phyloP scores from a whole-genome alignment of 192 early-diverging fungal genomes.

The Coemansia sp. region DNA sequence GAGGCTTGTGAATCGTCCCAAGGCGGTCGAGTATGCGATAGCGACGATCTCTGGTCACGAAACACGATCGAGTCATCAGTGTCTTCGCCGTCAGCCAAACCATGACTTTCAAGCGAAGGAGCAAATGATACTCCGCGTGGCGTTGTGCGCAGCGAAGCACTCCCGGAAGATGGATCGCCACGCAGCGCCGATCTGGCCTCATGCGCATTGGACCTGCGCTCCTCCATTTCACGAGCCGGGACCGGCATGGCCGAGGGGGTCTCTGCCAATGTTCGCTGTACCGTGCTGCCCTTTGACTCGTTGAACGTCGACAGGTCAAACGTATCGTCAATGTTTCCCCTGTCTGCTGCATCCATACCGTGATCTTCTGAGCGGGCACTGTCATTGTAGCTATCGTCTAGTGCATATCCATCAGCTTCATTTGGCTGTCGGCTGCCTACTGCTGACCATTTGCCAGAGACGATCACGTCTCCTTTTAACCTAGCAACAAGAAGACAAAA shows the following conservation, averaged over 20 bases:
- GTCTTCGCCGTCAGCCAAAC: not conserved
- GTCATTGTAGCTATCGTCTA: too few species aligned
- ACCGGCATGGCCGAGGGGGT: not conserved
- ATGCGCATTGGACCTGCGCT: not conserved
- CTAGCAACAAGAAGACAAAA: conserved; percentile 12
- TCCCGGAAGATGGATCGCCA: too few species aligned
- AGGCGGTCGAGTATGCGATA: conserved; percentile 4
- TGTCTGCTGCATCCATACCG: not conserved
- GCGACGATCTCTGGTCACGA: conserved; percentile 2
- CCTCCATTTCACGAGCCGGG: conserved; percentile 10
- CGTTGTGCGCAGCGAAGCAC: not conserved
- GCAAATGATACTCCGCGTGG: conserved; percentile 7
- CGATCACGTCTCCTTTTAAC: conserved; percentile 35
- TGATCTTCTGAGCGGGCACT: too few species aligned
- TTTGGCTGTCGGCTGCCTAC: conserved; percentile 6
- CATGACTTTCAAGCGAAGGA: not conserved
- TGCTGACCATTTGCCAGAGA: conserved; percentile 39
- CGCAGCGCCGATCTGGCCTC: not conserved
- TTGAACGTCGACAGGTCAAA: conserved; percentile 32
- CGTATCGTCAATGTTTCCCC: conserved; percentile 16
- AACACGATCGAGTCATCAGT: conserved; percentile 14
- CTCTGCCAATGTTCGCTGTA: not conserved
- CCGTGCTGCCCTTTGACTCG: conserved; percentile 17
- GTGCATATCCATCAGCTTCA: not conserved
- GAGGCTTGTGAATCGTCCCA: not conserved